phyloP scores from a whole-genome alignment of 1,284 basidiomycete genomes.

The Pyrrhoderma noxium region DNA sequence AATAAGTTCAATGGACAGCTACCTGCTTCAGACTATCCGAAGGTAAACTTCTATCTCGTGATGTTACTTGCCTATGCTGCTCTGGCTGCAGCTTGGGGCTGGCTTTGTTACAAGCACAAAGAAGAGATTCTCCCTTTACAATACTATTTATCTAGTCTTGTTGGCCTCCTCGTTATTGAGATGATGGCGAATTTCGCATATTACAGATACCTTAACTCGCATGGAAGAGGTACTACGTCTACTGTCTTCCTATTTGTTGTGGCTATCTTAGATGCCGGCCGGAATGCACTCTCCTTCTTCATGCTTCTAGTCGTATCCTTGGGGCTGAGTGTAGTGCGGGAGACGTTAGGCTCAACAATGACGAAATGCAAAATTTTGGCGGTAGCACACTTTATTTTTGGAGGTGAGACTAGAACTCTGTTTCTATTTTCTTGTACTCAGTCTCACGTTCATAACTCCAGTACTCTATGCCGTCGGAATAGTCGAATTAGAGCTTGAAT shows the following conservation, averaged over 20 bases:
- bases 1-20: conserved; percentile 88
- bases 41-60: conserved; percentile 65
- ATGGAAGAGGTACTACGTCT: conserved; percentile 68
- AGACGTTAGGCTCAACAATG: conserved; percentile 76
- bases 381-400: conserved; percentile 86
- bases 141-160: conserved; percentile 91
- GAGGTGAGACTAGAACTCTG: conserved; percentile 48
- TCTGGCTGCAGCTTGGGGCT: conserved; percentile 56
- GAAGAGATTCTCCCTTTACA: conserved; percentile 83
- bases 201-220: conserved; percentile 86
- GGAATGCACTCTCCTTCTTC: conserved; percentile 94
- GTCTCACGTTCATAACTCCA: conserved; percentile 25
- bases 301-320: conserved; percentile 88
- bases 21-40: conserved; percentile 94
- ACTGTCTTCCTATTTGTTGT: conserved; percentile 85
- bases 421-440: not conserved
- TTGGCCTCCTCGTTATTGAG: conserved; percentile 86
- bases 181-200: conserved; percentile 90
- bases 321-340: conserved; percentile 78
- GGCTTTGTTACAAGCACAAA: conserved; percentile 76
- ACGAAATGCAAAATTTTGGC: conserved; percentile 71
- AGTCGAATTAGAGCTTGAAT: conserved; percentile 86
- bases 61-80: conserved; percentile 26
- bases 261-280: conserved; percentile 85
- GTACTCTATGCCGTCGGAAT: conserved; percentile 90